Base-by-base conservation (phyloP, 306 rosid genomes). In the Myrica gale region DNA sequence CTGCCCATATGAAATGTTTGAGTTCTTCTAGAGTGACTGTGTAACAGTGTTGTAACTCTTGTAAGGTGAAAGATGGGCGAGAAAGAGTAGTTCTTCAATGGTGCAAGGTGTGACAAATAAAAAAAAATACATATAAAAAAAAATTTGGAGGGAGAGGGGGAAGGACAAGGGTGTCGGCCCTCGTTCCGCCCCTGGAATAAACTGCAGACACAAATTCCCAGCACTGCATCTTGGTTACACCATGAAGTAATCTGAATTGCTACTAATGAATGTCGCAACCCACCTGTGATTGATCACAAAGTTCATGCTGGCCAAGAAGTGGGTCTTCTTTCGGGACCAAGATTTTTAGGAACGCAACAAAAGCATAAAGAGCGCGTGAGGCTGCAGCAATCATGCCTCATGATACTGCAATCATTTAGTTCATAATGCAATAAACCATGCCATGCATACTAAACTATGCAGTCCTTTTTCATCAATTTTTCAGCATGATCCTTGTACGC, bases 231-330 rank as follows among this genome's bases (percentile, higher is more conserved):
- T 6, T 19, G 1, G 16, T 52, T 13, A 13, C 7, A 13, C 7
- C 57, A 52, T 52, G 57, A 52, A 52, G 57, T 52, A 52, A 52
- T 52, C 56, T 52, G 15, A 6, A 52, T 15, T 52, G 57, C 6
- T 52, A 19, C 5, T 52, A 16, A 52, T 52, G 9, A 6, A 52
- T 52, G 57, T 52, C 57, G 15, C 16, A 15, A 1, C 2, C 20
- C 19, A 52, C 5, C 20, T 52, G 26, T 6, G 32, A 55, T 19
- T 4, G 61, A 55, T n/a, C 19, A 55, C 16, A 51, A 52, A 6
- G 61, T 7, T n/a, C 61, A 55, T 55, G 61, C 32, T 61, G 15
- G 44, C 68, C 68, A 26, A 61, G 68, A 61, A 61, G n/a, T 60
- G 19, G 44, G 11, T 60, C 43, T 17, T 26, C 43, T n/a, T 60